phyloP scores from a whole-genome alignment of 352 stramenopile genomes.

The Globisporangium mamillatum region DNA sequence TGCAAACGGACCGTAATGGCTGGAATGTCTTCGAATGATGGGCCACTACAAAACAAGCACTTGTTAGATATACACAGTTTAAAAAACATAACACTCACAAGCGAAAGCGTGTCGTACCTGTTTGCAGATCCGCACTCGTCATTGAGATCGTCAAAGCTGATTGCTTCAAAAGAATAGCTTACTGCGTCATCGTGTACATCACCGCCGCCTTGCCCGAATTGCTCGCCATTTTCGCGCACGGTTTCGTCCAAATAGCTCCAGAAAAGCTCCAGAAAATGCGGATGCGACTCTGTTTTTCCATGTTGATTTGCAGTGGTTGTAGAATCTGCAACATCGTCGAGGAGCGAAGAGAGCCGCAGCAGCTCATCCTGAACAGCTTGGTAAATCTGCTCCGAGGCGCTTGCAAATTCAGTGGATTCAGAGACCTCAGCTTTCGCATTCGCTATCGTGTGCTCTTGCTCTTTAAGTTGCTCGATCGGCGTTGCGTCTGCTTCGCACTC shows the following conservation, averaged over 20 bases:
- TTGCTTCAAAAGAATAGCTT: conserved; percentile 32
- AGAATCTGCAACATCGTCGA: neutral
- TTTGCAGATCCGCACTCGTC: conserved; percentile 35
- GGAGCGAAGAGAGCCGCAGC: conserved; percentile 3
- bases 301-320: neutral
- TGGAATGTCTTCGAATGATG: conserved; percentile 18
- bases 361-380: conserved; percentile 6
- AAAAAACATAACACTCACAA: neutral
- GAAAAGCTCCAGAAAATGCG: conserved; percentile 10
- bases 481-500: neutral
- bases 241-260: conserved; percentile 2
- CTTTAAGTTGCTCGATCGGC: neutral
- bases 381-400: conserved; percentile 9
- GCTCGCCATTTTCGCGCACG: neutral
- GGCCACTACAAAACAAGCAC: conserved; percentile 5
- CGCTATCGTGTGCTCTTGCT: neutral
- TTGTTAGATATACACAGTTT: neutral
- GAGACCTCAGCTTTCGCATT: neutral
- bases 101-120: conserved; percentile 23
- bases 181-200: conserved; percentile 5
- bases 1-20: conserved; percentile 11
- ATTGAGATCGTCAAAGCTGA: conserved; percentile 43
- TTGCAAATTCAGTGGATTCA: neutral
- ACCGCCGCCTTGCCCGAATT: neutral
- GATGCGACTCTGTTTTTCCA: neutral